Evolutionary conservation across 2,329 filamentous ascomycete species (phyloP).

Genomic region (Aspergillus sp.): DNA sequence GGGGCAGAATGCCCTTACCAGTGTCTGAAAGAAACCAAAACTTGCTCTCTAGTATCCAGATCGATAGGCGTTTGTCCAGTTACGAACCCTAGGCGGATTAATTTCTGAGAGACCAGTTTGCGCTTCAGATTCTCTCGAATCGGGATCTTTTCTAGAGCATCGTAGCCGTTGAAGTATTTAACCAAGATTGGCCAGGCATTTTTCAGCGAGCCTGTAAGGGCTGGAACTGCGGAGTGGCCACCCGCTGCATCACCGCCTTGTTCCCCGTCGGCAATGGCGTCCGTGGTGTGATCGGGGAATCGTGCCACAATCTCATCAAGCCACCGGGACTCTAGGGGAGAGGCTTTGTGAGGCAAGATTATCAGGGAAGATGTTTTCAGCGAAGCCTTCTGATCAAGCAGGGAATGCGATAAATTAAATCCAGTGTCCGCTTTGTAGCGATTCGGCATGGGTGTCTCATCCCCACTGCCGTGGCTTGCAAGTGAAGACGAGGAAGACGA

Average conservation of each 20-base stretch:
- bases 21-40: conserved; percentile 64
- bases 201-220: conserved; percentile 44
- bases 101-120: conserved; percentile 59
- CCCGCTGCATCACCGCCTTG: conserved; percentile 15
- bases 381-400: conserved; percentile 33
- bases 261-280: conserved; percentile 11
- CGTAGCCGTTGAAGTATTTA: conserved; percentile 84
- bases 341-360: conserved; percentile 74
- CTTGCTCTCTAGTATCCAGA: conserved; percentile 36
- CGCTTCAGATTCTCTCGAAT: conserved; percentile 84
- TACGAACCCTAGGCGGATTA: conserved; percentile 66
- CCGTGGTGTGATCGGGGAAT: conserved; percentile 31
- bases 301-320: conserved; percentile 49
- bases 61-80: conserved; percentile 45
- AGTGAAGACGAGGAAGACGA: conserved; percentile 42
- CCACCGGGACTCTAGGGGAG: conserved; percentile 74
- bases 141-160: conserved; percentile 81
- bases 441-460: conserved; percentile 37
- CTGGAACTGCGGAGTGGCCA: conserved; percentile 25
- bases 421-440: conserved; percentile 27
- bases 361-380: conserved; percentile 64
- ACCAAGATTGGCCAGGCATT: conserved; percentile 71
- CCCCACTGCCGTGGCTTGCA: conserved; percentile 38
- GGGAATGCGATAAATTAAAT: conserved; percentile 32
- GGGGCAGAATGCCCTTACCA: conserved; percentile 52